These are phyloP conservation scores for Heliophila coronopifolia DNA, from an alignment of 441 rosid genomes.

Conservation along the genomic window DNA sequence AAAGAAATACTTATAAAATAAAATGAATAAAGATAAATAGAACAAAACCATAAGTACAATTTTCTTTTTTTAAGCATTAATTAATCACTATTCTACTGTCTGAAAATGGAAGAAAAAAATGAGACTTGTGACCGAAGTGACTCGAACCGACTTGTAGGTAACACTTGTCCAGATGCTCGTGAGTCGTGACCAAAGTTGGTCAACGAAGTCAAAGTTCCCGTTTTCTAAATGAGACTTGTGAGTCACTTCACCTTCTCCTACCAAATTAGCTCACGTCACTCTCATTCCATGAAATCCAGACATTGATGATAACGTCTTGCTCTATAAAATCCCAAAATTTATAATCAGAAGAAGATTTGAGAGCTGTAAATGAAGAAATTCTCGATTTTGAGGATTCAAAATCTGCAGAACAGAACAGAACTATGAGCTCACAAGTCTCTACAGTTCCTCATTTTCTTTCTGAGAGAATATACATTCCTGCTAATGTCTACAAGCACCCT, in stretches of 20 bases:
- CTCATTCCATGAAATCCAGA: slow-evolving; percentile 4
- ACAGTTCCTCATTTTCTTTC: slow-evolving; percentile 34
- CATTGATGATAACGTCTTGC: slow-evolving; percentile 16
- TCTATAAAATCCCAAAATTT: background rate
- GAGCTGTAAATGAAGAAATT: background rate
- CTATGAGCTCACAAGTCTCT: slow-evolving; percentile 11
- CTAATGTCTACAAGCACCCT: slow-evolving; percentile 66
- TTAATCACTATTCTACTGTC: too few relatives aligned
- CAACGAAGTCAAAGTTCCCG: too few relatives aligned
- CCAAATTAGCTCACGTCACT: slow-evolving; percentile 5
- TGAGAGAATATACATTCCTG: slow-evolving; percentile 50
- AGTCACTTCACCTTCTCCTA: background rate
- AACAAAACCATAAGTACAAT: too few relatives aligned
- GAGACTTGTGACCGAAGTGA: too few relatives aligned
- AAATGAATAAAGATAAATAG: too few relatives aligned
- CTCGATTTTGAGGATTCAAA: background rate
- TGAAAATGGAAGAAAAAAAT: too few relatives aligned
- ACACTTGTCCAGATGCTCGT: too few relatives aligned
- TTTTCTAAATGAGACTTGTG: background rate
- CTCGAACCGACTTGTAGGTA: too few relatives aligned
- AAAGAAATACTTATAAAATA: too few relatives aligned
- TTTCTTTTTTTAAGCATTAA: too few relatives aligned
- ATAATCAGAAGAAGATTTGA: background rate
- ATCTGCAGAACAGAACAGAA: slow-evolving; percentile 9
- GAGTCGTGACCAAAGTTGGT: too few relatives aligned